Conservation (phyloP, 768 basidiomycete genomes). For the Termitomyces sp. region DNA sequence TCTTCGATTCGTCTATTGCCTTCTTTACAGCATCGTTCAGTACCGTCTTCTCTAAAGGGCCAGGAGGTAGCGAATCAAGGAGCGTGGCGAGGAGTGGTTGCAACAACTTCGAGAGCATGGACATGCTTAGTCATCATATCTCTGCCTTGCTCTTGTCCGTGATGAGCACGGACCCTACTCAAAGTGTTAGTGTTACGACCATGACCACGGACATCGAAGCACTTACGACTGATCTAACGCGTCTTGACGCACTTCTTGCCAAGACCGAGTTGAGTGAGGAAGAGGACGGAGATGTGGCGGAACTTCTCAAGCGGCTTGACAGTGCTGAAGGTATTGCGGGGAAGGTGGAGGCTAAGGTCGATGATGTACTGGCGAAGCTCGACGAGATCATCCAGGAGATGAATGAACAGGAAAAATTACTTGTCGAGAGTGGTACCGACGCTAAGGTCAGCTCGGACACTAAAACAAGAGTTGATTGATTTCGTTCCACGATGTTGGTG, state of each 20-base stretch:
- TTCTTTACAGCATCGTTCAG: slow-evolving; percentile 47
- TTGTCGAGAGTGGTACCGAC: background rate
- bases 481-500: slow-evolving; percentile 1
- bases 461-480: background rate
- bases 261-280: slow-evolving; percentile 21
- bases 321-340: slow-evolving; percentile 53
- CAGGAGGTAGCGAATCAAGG: slow-evolving; percentile 45
- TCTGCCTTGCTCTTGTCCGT: slow-evolving; percentile 4
- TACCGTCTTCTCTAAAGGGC: slow-evolving; percentile 39
- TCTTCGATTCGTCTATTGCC: slow-evolving; percentile 37
- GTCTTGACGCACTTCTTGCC: slow-evolving; percentile 26
- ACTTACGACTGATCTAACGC: slow-evolving; percentile 32
- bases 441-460: background rate
- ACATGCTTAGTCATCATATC: slow-evolving; percentile 15
- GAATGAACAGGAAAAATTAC: slow-evolving; percentile 18
- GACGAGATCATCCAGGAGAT: slow-evolving; percentile 48
- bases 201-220: slow-evolving; percentile 3
- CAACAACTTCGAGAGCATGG: slow-evolving; percentile 41
- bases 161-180: slow-evolving; percentile 5
- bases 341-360: slow-evolving; percentile 58
- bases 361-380: slow-evolving; percentile 53
- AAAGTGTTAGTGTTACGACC: slow-evolving; percentile 1
- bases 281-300: slow-evolving; percentile 41
- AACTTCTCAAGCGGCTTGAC: slow-evolving; percentile 52
- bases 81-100: slow-evolving; percentile 45